Evolutionary conservation across 192 early-diverging fungal genomes (phyloP).

Genomic region (Jimgerdemannia lactiflua): DNA sequence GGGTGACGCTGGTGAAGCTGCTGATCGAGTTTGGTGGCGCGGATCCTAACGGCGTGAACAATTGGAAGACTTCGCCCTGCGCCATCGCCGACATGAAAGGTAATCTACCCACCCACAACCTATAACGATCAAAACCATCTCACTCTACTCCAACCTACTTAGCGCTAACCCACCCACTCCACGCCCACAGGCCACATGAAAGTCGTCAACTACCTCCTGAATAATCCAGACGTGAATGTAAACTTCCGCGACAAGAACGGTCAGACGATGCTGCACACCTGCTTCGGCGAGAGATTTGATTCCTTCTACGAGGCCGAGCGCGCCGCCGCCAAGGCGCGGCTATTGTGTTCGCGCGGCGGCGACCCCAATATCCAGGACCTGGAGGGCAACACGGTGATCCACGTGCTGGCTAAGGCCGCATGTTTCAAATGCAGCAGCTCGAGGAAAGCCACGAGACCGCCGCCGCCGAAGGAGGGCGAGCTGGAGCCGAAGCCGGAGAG

Average conservation of each 20-base stretch:
- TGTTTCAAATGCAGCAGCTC: too few relatives aligned
- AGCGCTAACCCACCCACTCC: not conserved
- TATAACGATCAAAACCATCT: not conserved
- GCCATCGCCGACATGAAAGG: slow-evolving; percentile 51
- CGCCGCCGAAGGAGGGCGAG: too few relatives aligned
- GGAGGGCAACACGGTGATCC: slow-evolving; percentile 22
- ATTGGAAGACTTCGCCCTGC: slow-evolving; percentile 49
- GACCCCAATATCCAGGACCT: slow-evolving; percentile 32
- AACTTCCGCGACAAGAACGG: slow-evolving; percentile 49
- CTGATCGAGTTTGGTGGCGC: slow-evolving; percentile 38
- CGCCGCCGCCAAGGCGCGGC: slow-evolving; percentile 13
- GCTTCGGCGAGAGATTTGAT: slow-evolving; percentile 5
- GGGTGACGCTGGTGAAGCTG: slow-evolving; percentile 29
- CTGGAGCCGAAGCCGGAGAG: not conserved
- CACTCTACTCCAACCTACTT: not conserved
- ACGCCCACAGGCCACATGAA: slow-evolving; percentile 27
- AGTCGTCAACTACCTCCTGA: slow-evolving; percentile 37
- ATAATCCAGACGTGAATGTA: slow-evolving; percentile 27
- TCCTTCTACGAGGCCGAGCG: slow-evolving; percentile 24
- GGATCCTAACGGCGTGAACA: slow-evolving; percentile 33
- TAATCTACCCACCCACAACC: not conserved
- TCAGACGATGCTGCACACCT: slow-evolving; percentile 41
- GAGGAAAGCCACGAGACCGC: too few relatives aligned
- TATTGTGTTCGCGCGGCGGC: slow-evolving; percentile 29
- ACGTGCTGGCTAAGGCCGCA: not conserved